phyloP scores from a whole-genome alignment of 2,329 filamentous ascomycete species.

The Talaromyces sp. region DNA sequence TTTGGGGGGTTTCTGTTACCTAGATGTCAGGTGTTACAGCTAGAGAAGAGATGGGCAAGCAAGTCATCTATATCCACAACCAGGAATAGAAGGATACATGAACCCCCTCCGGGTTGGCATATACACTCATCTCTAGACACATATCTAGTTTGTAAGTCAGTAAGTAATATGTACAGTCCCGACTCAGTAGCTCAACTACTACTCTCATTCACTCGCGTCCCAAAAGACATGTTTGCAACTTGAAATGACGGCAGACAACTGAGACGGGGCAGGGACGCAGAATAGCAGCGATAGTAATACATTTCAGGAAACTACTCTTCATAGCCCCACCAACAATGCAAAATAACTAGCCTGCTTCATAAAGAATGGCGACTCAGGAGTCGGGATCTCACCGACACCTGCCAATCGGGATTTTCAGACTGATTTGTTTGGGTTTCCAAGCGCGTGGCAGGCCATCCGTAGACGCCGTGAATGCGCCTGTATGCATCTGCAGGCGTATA shows the following conservation, averaged over 20 bases:
- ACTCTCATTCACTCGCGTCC: no score
- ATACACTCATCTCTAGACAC: not conserved
- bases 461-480: not conserved
- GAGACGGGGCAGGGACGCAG: not conserved
- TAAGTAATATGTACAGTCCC: not conserved
- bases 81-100: not conserved
- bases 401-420: not conserved
- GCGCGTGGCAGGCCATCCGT: not conserved
- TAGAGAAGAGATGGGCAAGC: not conserved
- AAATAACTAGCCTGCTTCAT: not conserved
- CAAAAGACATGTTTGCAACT: not conserved
- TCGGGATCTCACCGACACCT: not conserved
- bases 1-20: not conserved
- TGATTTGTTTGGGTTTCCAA: not conserved
- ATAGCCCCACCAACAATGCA: conserved; percentile 1
- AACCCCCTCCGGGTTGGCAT: not conserved
- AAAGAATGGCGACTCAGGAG: not conserved
- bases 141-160: not conserved
- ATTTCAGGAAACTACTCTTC: not conserved
- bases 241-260: not conserved
- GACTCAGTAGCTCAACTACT: not conserved
- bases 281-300: not conserved
- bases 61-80: not conserved
- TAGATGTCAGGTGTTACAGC: not conserved
- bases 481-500: not conserved